Evolutionary conservation across 352 stramenopile species (phyloP).

Genomic region (Peronospora farinosa): DNA sequence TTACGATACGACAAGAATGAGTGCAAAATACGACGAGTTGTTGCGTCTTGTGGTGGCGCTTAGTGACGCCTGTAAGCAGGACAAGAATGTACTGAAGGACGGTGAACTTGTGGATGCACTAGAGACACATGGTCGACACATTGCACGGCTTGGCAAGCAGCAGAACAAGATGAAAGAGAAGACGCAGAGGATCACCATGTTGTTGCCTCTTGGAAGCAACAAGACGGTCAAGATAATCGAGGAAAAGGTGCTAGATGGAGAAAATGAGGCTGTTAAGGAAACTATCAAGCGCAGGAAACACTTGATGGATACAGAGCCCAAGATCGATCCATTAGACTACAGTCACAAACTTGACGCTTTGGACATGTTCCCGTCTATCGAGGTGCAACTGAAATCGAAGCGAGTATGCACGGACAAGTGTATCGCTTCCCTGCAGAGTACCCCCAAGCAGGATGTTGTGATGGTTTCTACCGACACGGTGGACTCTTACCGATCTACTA

Average conservation of each 20-base stretch:
- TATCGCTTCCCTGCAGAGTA: conserved; percentile 26
- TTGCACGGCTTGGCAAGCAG: conserved; percentile 38
- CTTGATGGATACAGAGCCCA: conserved; percentile 24
- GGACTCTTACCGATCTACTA: conserved; percentile 18
- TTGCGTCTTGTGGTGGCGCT: conserved; percentile 48
- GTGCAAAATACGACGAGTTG: conserved; percentile 31
- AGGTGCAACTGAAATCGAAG: conserved; percentile 25
- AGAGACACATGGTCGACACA: conserved; percentile 48
- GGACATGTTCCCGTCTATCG: conserved; percentile 31
- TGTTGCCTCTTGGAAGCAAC: conserved; percentile 3
- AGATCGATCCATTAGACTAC: conserved; percentile 13
- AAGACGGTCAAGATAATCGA: conserved; percentile 43
- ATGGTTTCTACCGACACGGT: conserved; percentile 16
- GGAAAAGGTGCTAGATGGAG: conserved; percentile 18
- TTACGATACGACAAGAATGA: conserved; percentile 12
- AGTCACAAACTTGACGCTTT: conserved; percentile 9
- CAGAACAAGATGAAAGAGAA: conserved; percentile 22
- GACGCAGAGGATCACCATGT: conserved; percentile 19
- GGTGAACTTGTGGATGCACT: conserved; percentile 54
- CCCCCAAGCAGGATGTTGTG: conserved; percentile 7
- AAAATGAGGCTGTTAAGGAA: conserved; percentile 23
- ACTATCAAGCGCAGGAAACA: conserved; percentile 41
- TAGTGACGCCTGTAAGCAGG: conserved; percentile 47
- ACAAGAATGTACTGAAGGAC: conserved; percentile 67
- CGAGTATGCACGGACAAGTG: conserved; percentile 25